Evolutionary conservation across 1,284 basidiomycete genomes (phyloP), one percentile per base, ranked within the genome.

Genomic region (Gymnopus androsaceus): DNA sequence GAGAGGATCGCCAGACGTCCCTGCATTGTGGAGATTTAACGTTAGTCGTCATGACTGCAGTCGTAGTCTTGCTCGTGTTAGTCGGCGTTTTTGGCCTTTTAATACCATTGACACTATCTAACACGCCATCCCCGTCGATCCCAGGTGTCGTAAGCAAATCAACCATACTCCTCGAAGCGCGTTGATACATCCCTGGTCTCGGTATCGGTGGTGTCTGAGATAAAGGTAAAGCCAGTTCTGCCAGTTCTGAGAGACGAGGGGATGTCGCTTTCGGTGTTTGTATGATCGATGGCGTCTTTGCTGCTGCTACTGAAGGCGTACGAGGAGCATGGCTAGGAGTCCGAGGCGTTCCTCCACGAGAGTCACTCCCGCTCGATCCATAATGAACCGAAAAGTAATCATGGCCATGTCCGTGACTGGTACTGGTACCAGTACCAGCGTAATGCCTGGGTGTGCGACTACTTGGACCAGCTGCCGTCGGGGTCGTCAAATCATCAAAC

Each of bases 171-270:
- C 63, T 79, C 28, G 90, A 92, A 0, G 79, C 78, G 28, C 83
- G 85, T 49, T 81, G 78, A 65, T 85, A 86, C 59, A 88, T 69
- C 17, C 73, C 72, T 0, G 84, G 81, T 12, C 80, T 75, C 55
- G 67, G 58, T 55, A 57, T 31, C 53, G 64, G 53, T 57, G 53
- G 49, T 9, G 54, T 55, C 31, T 23, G 53, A 38, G 31, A 34
- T 33, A 41, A 36, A 11, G 46, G 11, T 7, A 42, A 27, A 40
- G 30, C 23, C 19, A 17, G 31, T 28, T 15, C 33, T 40, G n/a
- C n/a, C n/a, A n/a, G n/a, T n/a, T n/a, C n/a, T n/a, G n/a, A n/a
- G n/a, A n/a, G n/a, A n/a, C 40, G 38, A 36, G 30, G 5, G 34
- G 48, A 15, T 15, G 41, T 45, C 19, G 11, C 17, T 27, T 30